phyloP scores from a whole-genome alignment of 2,329 filamentous ascomycete species.

The Pseudocercospora eumusae region DNA sequence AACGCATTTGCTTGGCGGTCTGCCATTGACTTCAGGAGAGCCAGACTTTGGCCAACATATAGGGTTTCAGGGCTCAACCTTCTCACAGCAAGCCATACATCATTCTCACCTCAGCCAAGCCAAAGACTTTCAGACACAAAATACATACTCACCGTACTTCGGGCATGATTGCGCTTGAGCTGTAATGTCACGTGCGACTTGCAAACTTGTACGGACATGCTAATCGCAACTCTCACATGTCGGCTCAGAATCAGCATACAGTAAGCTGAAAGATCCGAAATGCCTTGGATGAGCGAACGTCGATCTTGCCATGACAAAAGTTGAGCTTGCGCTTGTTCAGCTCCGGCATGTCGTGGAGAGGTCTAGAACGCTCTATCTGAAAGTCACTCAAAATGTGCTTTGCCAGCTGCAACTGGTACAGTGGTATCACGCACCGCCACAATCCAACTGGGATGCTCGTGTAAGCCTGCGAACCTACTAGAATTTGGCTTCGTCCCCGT shows the following conservation, averaged over 20 bases:
- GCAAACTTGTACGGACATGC: neutral
- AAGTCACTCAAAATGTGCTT: neutral
- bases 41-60: neutral
- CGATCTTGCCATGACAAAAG: neutral
- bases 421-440: neutral
- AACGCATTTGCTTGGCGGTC: neutral
- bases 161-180: neutral
- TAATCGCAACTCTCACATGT: neutral
- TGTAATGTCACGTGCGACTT: neutral
- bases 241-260: neutral
- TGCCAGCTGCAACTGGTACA: neutral
- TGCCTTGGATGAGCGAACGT: neutral
- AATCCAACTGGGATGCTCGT: neutral
- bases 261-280: neutral
- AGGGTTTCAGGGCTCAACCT: neutral
- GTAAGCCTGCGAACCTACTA: neutral
- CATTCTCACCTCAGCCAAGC: constrained; percentile 12
- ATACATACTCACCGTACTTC: neutral
- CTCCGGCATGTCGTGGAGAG: neutral
- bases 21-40: neutral
- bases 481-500: neutral
- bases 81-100: neutral
- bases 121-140: neutral
- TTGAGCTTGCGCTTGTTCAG: neutral
- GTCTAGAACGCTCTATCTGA: constrained; percentile 1